These are phyloP conservation scores for Cicer bijugum DNA, from an alignment of 306 rosid genomes.

Conservation along the genomic window DNA sequence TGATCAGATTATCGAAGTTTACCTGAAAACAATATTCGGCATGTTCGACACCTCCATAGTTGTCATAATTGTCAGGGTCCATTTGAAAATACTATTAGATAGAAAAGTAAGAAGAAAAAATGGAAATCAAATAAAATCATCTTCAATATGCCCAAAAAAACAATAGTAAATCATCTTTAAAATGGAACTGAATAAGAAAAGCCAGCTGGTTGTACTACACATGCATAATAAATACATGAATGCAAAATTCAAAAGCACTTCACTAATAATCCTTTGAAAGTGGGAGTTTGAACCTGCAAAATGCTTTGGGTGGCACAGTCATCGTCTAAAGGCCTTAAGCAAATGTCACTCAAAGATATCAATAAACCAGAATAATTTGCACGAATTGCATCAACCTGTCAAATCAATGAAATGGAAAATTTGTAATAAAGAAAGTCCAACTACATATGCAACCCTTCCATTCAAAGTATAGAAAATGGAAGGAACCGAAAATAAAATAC, in stretches of 20 bases:
- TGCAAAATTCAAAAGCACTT: slow-evolving; percentile 19
- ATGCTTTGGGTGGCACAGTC: slow-evolving; percentile 98
- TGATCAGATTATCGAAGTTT: slow-evolving; percentile 38
- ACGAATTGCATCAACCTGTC: slow-evolving; percentile 73
- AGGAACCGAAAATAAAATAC: slow-evolving; percentile 53
- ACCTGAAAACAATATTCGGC: slow-evolving; percentile 98
- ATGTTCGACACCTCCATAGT: slow-evolving; percentile 90
- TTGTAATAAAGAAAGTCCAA: slow-evolving; percentile 36
- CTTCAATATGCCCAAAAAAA: slow-evolving; percentile 1
- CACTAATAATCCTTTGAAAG: slow-evolving; percentile 26
- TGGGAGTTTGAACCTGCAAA: slow-evolving; percentile 70
- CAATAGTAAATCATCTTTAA: background rate
- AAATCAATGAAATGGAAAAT: slow-evolving; percentile 39
- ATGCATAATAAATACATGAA: slow-evolving; percentile 35
- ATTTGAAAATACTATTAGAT: slow-evolving; percentile 77
- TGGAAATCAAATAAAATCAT: slow-evolving; percentile 38
- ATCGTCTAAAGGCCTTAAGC: slow-evolving; percentile 90
- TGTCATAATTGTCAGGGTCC: slow-evolving; percentile 88
- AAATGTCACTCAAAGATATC: slow-evolving; percentile 80
- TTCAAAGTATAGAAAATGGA: slow-evolving; percentile 34
- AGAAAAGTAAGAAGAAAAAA: slow-evolving; percentile 35
- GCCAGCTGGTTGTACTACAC: slow-evolving; percentile 11
- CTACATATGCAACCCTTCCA: slow-evolving; percentile 18
- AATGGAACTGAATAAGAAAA: slow-evolving; percentile 39
- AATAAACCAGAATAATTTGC: slow-evolving; percentile 77